Evolutionary conservation across 169 alveolate genomes (phyloP).

Genomic region (Neospora caninum): DNA sequence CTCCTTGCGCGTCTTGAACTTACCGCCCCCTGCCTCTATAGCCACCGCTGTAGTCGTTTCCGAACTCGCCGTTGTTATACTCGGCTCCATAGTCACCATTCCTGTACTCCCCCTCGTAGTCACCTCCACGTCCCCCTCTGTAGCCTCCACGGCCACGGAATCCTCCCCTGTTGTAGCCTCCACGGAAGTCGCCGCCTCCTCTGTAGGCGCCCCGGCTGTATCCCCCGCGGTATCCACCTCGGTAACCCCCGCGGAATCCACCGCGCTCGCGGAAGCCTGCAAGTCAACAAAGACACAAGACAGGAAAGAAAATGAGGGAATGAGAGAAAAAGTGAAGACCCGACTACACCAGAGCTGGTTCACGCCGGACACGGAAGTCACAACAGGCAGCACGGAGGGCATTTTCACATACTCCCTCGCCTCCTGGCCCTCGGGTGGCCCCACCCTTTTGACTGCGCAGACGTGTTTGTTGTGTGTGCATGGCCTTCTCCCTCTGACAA

Average conservation of each 20-base stretch:
- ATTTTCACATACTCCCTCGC: not conserved
- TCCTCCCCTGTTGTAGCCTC: constrained; percentile 24
- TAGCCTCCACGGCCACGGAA: constrained; percentile 32
- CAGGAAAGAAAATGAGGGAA: not conserved
- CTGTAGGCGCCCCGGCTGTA: constrained; percentile 14
- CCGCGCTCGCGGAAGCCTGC: constrained; percentile 70
- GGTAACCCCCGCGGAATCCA: constrained; percentile 73
- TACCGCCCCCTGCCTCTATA: constrained; percentile 39
- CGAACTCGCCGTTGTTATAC: not conserved
- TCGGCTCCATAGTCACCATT: constrained; percentile 14
- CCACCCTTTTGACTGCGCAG: too few relatives aligned
- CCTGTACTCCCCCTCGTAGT: constrained; percentile 31
- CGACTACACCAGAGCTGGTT: too few relatives aligned
- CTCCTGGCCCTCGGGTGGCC: too few relatives aligned
- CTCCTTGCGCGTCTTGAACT: not conserved
- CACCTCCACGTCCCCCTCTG: constrained; percentile 12
- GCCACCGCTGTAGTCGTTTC: constrained; percentile 27
- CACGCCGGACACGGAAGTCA: not conserved
- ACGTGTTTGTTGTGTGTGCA: too few relatives aligned
- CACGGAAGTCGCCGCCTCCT: not conserved
- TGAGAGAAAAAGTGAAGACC: too few relatives aligned
- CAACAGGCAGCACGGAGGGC: not conserved
- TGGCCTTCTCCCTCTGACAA: not conserved
- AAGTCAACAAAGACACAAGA: not conserved
- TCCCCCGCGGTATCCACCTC: constrained; percentile 61